Percentiles rank a stretch among this genome's conserved stretches.
Conservation (phyloP, 352 stramenopile species). For the Peronosclerospora sorghi region DNA sequence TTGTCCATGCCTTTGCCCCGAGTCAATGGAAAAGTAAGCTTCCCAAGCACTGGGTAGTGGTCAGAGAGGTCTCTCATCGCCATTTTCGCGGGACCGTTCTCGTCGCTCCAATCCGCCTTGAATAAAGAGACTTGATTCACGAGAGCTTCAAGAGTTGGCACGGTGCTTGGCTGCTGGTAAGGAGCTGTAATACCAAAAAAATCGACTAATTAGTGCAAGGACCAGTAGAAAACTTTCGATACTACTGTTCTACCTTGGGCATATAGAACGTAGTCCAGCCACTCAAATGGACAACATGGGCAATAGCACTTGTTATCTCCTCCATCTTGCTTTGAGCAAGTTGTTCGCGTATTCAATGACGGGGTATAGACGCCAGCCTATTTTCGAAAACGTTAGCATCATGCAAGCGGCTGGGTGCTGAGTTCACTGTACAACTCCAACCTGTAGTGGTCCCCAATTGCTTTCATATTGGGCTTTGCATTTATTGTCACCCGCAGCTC, state of each 20-base stretch:
- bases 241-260: constrained; percentile 28
- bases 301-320: constrained; percentile 58
- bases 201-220: no score
- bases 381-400: background rate
- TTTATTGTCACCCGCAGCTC: constrained; percentile 62
- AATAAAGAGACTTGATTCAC: constrained; percentile 49
- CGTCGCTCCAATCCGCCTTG: constrained; percentile 48
- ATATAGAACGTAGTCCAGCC: constrained; percentile 77
- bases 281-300: constrained; percentile 68
- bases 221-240: background rate
- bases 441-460: constrained; percentile 56
- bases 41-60: constrained; percentile 63
- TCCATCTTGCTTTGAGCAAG: constrained; percentile 18
- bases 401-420: background rate
- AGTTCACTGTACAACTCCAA: constrained; percentile 6
- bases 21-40: constrained; percentile 55
- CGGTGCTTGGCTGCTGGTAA: constrained; percentile 52
- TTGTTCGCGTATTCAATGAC: constrained; percentile 37
- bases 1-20: constrained; percentile 28
- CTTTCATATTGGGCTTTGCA: constrained; percentile 50
- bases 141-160: constrained; percentile 44
- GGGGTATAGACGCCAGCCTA: constrained; percentile 50
- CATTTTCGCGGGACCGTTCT: constrained; percentile 44
- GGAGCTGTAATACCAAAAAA: constrained; percentile 19
- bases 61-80: constrained; percentile 60